Percentiles rank a stretch among this genome's conserved stretches.
Evolutionary conservation across 2,329 filamentous ascomycete species (phyloP).

Genomic region (Fusarium ambrosium): DNA sequence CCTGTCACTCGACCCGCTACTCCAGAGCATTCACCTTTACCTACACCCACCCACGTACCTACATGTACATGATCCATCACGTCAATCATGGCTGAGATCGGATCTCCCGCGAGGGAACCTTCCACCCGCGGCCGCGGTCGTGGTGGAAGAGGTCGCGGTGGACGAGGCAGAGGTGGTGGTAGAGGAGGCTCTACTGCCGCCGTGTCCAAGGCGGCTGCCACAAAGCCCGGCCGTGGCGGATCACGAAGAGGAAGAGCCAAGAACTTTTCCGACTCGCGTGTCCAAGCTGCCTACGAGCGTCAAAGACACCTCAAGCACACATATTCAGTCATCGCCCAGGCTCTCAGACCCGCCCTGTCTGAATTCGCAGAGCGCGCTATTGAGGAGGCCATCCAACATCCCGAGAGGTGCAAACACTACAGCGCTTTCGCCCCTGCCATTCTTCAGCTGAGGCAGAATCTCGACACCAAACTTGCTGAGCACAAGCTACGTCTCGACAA

Average conservation of each 20-base stretch:
- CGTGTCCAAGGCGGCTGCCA: slow-evolving; percentile 51
- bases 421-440: slow-evolving; percentile 67
- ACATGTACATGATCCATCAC: slow-evolving; percentile 50
- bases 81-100: slow-evolving; percentile 55
- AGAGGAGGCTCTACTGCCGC: slow-evolving; percentile 50
- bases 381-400: slow-evolving; percentile 68
- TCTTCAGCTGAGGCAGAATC: slow-evolving; percentile 59
- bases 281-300: slow-evolving; percentile 72
- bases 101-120: slow-evolving; percentile 55
- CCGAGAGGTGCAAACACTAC: slow-evolving; percentile 65
- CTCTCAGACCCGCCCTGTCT: slow-evolving; percentile 74
- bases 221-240: slow-evolving; percentile 56
- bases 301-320: slow-evolving; percentile 75
- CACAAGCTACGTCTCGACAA: slow-evolving; percentile 51
- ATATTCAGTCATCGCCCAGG: slow-evolving; percentile 73
- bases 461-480: slow-evolving; percentile 50
- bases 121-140: slow-evolving; percentile 54
- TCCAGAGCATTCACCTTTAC: slow-evolving; percentile 35
- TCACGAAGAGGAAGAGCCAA: slow-evolving; percentile 67
- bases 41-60: slow-evolving; percentile 20
- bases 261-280: slow-evolving; percentile 66
- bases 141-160: slow-evolving; percentile 50
- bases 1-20: slow-evolving; percentile 38
- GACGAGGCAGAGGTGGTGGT: slow-evolving; percentile 49
- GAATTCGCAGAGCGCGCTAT: slow-evolving; percentile 74